Conservation (phyloP, 1,284 basidiomycete species). For the Exobasidium cylindrosporum region DNA sequence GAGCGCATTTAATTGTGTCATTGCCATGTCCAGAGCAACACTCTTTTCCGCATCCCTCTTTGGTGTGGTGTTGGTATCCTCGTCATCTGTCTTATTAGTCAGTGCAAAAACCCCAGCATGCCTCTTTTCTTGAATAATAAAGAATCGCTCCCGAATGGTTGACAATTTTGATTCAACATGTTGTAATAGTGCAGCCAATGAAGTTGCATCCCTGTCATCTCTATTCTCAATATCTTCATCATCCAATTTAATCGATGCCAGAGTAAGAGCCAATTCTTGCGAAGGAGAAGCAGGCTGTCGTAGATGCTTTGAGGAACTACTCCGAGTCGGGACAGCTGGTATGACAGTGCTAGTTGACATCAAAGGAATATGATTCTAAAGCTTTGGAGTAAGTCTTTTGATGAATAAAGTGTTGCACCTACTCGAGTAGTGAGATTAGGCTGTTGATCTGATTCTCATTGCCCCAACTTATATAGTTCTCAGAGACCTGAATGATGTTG, state of each 20-base stretch:
- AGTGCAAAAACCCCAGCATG: constrained; percentile 19
- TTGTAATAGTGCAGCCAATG: background rate
- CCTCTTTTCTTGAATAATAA: constrained; percentile 34
- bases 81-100: background rate
- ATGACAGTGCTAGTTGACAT: too few species aligned
- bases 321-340: too few species aligned
- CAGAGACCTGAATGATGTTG: too few species aligned
- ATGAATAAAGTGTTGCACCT: too few species aligned
- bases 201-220: background rate
- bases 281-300: background rate
- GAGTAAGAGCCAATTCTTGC: background rate
- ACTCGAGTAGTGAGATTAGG: too few species aligned
- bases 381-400: too few species aligned
- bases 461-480: too few species aligned
- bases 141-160: constrained; percentile 30
- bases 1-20: constrained; percentile 10
- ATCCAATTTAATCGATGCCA: background rate
- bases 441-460: too few species aligned
- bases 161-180: constrained; percentile 10
- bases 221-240: background rate
- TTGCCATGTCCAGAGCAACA: constrained; percentile 2
- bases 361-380: too few species aligned
- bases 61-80: background rate
- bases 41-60: constrained; percentile 2
- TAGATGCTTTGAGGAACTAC: too few species aligned